Percentiles rank a stretch among this genome's conserved stretches.
These are phyloP conservation scores for Podosphaera xanthii DNA, from an alignment of 2,329 filamentous ascomycete genomes.

Conservation along the genomic window DNA sequence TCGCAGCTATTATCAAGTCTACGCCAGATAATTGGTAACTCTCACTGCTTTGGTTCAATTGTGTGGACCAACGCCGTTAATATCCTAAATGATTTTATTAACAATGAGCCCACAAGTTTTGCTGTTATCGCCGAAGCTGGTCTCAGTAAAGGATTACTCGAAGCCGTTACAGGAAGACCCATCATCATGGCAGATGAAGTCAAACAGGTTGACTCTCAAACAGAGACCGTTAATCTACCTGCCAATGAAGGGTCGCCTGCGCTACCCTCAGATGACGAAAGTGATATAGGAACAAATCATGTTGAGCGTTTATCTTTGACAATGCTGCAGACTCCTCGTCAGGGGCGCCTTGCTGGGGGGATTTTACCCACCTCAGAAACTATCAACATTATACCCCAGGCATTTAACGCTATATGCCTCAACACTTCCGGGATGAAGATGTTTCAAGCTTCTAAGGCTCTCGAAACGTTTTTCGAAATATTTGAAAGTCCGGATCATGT, in stretches of 20 bases:
- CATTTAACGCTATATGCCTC: slow-evolving; percentile 81
- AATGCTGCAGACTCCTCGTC: slow-evolving; percentile 23
- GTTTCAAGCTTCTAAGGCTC: slow-evolving; percentile 59
- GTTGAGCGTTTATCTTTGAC: slow-evolving; percentile 30
- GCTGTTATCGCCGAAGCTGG: slow-evolving; percentile 87
- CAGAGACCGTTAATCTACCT: slow-evolving; percentile 13
- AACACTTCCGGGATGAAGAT: slow-evolving; percentile 73
- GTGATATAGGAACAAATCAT: slow-evolving; percentile 20
- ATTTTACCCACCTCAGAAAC: slow-evolving; percentile 78
- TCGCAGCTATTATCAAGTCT: slow-evolving; percentile 61
- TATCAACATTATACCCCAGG: slow-evolving; percentile 65
- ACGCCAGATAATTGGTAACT: slow-evolving; percentile 59
- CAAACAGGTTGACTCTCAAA: slow-evolving; percentile 6
- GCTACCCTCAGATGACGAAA: slow-evolving; percentile 12
- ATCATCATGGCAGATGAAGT: slow-evolving; percentile 15
- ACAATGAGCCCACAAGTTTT: slow-evolving; percentile 96
- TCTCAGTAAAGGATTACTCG: slow-evolving; percentile 65
- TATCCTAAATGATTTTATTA: slow-evolving; percentile 87
- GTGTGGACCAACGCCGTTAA: slow-evolving; percentile 91
- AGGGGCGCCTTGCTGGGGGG: slow-evolving; percentile 33
- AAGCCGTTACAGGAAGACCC: slow-evolving; percentile 43
- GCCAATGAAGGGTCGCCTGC: slow-evolving; percentile 11
- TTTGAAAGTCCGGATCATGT: slow-evolving; percentile 85
- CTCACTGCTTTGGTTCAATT: slow-evolving; percentile 61
- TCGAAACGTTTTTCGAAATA: slow-evolving; percentile 83